Evolutionary conservation across 1,284 basidiomycete species (phyloP).

Genomic region (Sphaerobolus stellatus): DNA sequence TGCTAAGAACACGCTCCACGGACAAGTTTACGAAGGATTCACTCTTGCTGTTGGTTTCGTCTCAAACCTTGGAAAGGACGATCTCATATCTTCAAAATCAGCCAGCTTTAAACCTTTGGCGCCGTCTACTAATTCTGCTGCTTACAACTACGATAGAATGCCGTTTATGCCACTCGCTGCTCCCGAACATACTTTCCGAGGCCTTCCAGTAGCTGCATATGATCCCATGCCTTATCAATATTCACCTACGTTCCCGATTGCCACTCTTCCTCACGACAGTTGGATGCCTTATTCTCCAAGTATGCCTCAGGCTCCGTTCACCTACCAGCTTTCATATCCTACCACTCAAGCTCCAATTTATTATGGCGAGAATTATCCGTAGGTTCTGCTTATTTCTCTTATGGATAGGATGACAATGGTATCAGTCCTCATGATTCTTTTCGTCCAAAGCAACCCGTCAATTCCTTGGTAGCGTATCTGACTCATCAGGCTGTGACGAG

Average conservation of each 20-base stretch:
- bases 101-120: background rate
- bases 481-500: no score
- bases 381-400: no score
- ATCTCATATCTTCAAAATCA: constrained; percentile 33
- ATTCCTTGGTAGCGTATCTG: no score
- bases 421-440: no score
- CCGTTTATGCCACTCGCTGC: background rate
- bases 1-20: constrained; percentile 56
- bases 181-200: constrained; percentile 3
- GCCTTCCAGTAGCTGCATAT: background rate
- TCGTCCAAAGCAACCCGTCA: no score
- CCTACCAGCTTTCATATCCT: constrained; percentile 1
- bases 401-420: no score
- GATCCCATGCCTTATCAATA: constrained; percentile 1
- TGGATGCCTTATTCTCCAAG: background rate
- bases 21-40: constrained; percentile 57
- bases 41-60: constrained; percentile 50
- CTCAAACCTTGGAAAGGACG: constrained; percentile 25
- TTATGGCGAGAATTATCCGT: background rate
- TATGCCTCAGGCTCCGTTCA: background rate
- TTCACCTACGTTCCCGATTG: background rate
- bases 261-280: constrained; percentile 1
- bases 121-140: background rate
- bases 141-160: background rate
- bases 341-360: background rate